phyloP scores from a whole-genome alignment of 495 filamentous ascomycete species.

The Terfezia boudieri region DNA sequence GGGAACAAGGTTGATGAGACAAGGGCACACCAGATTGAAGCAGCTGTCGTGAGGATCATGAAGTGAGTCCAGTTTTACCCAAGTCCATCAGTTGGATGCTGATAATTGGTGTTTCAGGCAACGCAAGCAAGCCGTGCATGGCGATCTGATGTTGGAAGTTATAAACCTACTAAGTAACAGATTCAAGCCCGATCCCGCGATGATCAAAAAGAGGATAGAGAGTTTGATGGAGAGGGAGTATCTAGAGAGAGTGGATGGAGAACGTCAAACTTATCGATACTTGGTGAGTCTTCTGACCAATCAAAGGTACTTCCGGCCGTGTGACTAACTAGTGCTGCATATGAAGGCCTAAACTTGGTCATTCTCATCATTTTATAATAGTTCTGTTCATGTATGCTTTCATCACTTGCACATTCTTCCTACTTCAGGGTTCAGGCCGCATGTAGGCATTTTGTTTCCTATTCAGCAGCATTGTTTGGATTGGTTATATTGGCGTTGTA shows the following conservation, averaged over 20 bases:
- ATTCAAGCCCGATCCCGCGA: conserved; percentile 71
- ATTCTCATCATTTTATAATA: no score
- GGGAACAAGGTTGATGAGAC: conserved; percentile 71
- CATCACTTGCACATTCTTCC: no score
- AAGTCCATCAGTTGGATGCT: background rate
- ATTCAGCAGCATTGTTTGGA: no score
- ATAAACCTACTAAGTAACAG: conserved; percentile 53
- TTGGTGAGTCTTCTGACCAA: conserved; percentile 24
- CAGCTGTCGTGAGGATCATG: conserved; percentile 48
- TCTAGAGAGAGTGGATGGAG: conserved; percentile 57
- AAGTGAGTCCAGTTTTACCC: conserved; percentile 47
- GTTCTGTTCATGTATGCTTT: no score
- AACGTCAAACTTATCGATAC: conserved; percentile 53
- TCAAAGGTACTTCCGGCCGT: no score
- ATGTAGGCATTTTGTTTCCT: no score
- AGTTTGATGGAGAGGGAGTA: conserved; percentile 83
- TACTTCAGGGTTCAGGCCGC: no score
- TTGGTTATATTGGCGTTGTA: no score
- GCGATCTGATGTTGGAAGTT: conserved; percentile 63
- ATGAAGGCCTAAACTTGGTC: no score
- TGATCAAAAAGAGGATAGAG: conserved; percentile 91
- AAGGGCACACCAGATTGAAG: conserved; percentile 56
- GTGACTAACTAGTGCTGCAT: no score
- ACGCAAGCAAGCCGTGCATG: conserved; percentile 64
- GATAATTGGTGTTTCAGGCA: conserved; percentile 32